phyloP scores from a whole-genome alignment of 768 basidiomycete genomes.

The Leucogyrophana mollusca region DNA sequence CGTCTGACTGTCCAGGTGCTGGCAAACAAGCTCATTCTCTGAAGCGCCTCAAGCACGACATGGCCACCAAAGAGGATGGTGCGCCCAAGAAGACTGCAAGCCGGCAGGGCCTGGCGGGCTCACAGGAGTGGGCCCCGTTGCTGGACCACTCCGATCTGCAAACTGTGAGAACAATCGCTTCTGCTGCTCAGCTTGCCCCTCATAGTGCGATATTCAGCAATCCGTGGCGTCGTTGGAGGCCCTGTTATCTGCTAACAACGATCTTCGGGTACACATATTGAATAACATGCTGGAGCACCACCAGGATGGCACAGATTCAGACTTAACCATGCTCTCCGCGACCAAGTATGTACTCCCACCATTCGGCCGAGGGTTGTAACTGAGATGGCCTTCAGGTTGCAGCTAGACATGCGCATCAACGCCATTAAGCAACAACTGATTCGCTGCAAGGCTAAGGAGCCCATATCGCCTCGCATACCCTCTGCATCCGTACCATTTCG shows the following conservation, averaged over 20 bases:
- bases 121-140: no score
- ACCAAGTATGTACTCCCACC: constrained; percentile 32
- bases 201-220: no score
- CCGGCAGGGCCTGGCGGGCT: no score
- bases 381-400: constrained; percentile 24
- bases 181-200: no score
- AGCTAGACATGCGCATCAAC: constrained; percentile 35
- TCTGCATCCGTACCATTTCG: background rate
- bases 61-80: constrained; percentile 28
- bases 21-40: constrained; percentile 9
- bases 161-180: no score
- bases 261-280: constrained; percentile 15
- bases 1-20: constrained; percentile 15
- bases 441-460: constrained; percentile 4
- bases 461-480: background rate
- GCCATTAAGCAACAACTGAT: constrained; percentile 37
- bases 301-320: constrained; percentile 21
- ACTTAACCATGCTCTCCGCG: constrained; percentile 40
- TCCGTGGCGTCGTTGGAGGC: constrained; percentile 25
- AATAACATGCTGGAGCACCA: constrained; percentile 24
- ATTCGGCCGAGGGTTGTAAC: background rate
- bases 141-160: no score
- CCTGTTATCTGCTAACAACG: constrained; percentile 20
- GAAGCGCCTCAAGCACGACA: constrained; percentile 32
- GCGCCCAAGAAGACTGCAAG: no score